Evolutionary conservation across 441 rosid genomes (phyloP), one percentile per base, ranked within the genome.

Genomic region (Mallotus japonicus): DNA sequence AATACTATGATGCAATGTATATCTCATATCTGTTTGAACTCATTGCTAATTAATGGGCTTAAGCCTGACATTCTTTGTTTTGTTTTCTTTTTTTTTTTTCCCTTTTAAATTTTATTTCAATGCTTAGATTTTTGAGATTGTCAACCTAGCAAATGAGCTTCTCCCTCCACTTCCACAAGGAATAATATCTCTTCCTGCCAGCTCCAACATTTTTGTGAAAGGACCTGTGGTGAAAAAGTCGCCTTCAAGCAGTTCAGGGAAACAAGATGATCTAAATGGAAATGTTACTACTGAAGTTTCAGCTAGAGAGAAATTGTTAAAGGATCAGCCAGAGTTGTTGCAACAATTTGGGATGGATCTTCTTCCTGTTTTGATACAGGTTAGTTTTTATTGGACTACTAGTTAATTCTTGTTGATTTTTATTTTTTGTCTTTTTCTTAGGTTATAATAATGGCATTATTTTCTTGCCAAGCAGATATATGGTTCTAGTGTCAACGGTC

Each of bases 361-460:
- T 63, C 99, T 96, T 78, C 97, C 99, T 78, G 97, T 96, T 81
- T 67, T 96, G 75, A 87, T 96, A 79, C 99, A 94, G 96, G 99
- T 90, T 68, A 57, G 61, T 70, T 79, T 75, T 70, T 67, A 24
- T 15, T 22, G 50, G 44, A 4, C 51, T 69, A 69, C 42, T 13
- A 15, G 10, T 13, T 22, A 65, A 32, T 28, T 44, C 53, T 32
- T 60, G 12, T 28, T 62, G 22, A 50, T 58, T 28, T 58, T 71
- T 58, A 6, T 44, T 44, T 44, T 44, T 44, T 0, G 49, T 68
- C 37, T 12, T 57, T 68, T 53, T 42, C 62, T 78, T 70, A 65
- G 5, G 20, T 62, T n/a, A 55, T 77, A 65, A 63, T 74, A 51
- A 76, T 59, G 13, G 67, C 40, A 8, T 73, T 47, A 12, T 64